A percentile compares a stretch with the other conserved stretches of the same genome.
phyloP scores from a whole-genome alignment of 495 filamentous ascomycete genomes.

The Alectoria sarmentosa region DNA sequence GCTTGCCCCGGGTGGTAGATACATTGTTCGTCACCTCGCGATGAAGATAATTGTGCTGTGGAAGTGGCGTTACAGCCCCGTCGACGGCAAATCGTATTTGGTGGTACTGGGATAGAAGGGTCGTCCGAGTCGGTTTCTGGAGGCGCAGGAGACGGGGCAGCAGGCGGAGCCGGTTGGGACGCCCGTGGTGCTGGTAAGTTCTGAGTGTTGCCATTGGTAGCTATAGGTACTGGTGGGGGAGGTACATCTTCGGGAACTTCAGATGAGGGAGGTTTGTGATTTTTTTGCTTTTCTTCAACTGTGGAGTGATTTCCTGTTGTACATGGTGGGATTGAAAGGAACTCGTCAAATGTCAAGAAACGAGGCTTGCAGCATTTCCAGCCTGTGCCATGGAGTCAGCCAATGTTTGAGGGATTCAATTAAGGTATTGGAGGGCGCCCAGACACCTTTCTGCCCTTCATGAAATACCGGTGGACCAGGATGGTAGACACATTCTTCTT shows the following conservation, averaged over 20 bases:
- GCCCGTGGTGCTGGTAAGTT: slow-evolving; percentile 41
- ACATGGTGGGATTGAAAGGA: slow-evolving; percentile 88
- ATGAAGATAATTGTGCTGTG: slow-evolving; percentile 38
- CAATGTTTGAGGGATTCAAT: slow-evolving; percentile 9
- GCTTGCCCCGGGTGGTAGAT: slow-evolving; percentile 39
- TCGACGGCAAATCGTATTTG: slow-evolving; percentile 69
- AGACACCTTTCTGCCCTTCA: slow-evolving; percentile 94
- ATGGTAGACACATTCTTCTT: slow-evolving; percentile 87
- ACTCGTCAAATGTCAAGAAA: slow-evolving; percentile 97
- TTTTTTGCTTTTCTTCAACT: slow-evolving; percentile 62
- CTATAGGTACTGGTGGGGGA: slow-evolving; percentile 25
- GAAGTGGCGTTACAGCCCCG: slow-evolving; percentile 64
- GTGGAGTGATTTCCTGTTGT: slow-evolving; percentile 90
- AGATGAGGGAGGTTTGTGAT: slow-evolving; percentile 43
- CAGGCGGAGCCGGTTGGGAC: slow-evolving; percentile 46
- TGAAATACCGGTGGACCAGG: slow-evolving; percentile 93
- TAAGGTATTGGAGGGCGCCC: slow-evolving; percentile 28
- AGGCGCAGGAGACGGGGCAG: slow-evolving; percentile 54
- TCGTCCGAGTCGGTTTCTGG: slow-evolving; percentile 89
- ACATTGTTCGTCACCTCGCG: slow-evolving; percentile 55
- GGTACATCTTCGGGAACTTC: slow-evolving; percentile 28
- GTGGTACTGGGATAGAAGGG: slow-evolving; percentile 56
- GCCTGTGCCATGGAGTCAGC: slow-evolving; percentile 45
- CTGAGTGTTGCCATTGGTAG: slow-evolving; percentile 25
- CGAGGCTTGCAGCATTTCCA: slow-evolving; percentile 99